Base-by-base conservation (phyloP, 768 basidiomycete genomes). In the Hypholoma sublateritium region DNA sequence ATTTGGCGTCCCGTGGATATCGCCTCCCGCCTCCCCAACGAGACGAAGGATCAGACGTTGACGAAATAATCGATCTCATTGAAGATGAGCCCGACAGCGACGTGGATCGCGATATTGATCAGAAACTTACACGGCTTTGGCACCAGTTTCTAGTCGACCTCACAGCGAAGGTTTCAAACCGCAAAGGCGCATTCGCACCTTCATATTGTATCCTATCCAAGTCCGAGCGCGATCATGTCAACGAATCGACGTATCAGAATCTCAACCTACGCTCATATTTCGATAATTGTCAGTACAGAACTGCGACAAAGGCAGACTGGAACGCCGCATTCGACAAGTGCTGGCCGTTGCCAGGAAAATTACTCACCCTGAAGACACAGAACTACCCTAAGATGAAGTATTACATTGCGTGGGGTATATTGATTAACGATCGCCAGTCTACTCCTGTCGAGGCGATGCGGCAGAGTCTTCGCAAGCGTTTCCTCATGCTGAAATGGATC, bases 91-190 rank as follows among this genome's bases (percentile, higher is more conserved):
- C 2, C 32, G 52, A 34, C 19, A 39, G 47, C 17, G 59, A 58
- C 4, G 17, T 5, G 5, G 5, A 14, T 4, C 2, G 7, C 4
- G 36, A 53, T 11, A n/a, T 19, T 17, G 49, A 36, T 2, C 28
- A 35, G 22, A 49, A 17, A 9, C 3, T 66, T 5, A 60, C 61
- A 1, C 2, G 19, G 2, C 21, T 68, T 21, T 66, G 64, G 65
- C 53, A 56, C 7, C 65, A 66, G 41, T 63, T 62, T 32, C 56
- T 68, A 17, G 21, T 60, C 3, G 62, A 68, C 42, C n/a, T 68
- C 37, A 56, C 57, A 9, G 16, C 11, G 12, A 64, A 57, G 50
- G 35, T 58, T 13, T 57, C 64, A 1, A 63, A 61, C 53, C 37
- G 19, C 1, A 59, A 47, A 22, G 46, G 53, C n/a, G 36, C 48